Percentiles rank a stretch among this genome's conserved stretches.
Evolutionary conservation across 2,329 filamentous ascomycete genomes (phyloP).

Genomic region (Scortechinia acanthostroma): DNA sequence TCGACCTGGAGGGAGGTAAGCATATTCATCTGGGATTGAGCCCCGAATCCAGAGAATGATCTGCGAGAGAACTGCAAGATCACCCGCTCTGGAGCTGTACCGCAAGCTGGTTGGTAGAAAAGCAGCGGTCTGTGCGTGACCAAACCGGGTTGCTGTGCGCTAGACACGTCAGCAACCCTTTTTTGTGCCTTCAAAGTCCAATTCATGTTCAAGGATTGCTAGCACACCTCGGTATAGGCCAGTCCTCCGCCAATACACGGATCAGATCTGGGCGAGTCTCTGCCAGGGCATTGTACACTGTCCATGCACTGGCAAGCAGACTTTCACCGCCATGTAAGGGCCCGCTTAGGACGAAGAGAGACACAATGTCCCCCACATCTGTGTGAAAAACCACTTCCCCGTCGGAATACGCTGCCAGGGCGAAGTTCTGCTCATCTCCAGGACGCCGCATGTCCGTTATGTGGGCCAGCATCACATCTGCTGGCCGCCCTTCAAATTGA

Average conservation of each 20-base stretch:
- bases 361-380: constrained; percentile 42
- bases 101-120: not conserved
- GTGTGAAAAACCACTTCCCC: constrained; percentile 56
- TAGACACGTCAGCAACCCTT: not conserved
- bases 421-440: not conserved
- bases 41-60: constrained; percentile 47
- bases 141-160: not conserved
- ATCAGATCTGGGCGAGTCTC: constrained; percentile 41
- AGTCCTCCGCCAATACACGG: constrained; percentile 34
- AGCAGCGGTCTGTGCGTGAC: not conserved
- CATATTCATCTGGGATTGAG: constrained; percentile 39
- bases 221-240: constrained; percentile 19
- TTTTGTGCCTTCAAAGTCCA: too few relatives aligned
- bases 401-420: constrained; percentile 44
- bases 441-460: constrained; percentile 40
- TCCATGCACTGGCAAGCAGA: constrained; percentile 33
- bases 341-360: constrained; percentile 33
- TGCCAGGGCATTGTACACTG: constrained; percentile 45
- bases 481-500: constrained; percentile 29
- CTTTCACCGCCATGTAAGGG: constrained; percentile 40
- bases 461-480: constrained; percentile 46
- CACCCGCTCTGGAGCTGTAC: constrained; percentile 35
- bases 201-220: too few relatives aligned
- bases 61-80: constrained; percentile 54
- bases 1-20: constrained; percentile 33